phyloP scores from a whole-genome alignment of 2,329 filamentous ascomycete species.

The Diaporthe caulivora region DNA sequence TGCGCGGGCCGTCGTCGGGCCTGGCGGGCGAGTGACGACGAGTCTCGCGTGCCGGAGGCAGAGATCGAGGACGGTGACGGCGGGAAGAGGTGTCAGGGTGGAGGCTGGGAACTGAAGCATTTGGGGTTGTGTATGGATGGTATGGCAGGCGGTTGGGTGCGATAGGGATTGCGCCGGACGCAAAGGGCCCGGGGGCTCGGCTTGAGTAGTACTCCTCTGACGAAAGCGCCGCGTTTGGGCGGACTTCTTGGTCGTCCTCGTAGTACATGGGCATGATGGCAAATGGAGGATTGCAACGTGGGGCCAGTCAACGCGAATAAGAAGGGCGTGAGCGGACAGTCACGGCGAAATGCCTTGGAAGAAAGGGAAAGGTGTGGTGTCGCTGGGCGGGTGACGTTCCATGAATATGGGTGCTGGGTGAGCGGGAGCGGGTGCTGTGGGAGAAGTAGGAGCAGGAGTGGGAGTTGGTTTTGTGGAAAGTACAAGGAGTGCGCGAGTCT shows the following conservation, averaged over 20 bases:
- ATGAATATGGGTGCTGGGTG: too few relatives aligned
- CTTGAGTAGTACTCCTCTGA: slow-evolving; percentile 6
- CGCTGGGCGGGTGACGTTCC: neutral
- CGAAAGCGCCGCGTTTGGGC: neutral
- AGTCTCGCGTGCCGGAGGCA: slow-evolving; percentile 39
- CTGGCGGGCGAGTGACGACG: slow-evolving; percentile 43
- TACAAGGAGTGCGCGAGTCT: neutral
- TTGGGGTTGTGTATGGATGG: slow-evolving; percentile 40
- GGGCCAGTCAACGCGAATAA: neutral
- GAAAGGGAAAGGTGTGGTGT: too few relatives aligned
- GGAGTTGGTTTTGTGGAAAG: neutral
- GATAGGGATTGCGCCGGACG: slow-evolving; percentile 3
- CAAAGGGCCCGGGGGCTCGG: neutral
- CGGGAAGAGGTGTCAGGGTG: slow-evolving; percentile 24
- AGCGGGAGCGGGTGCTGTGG: too few relatives aligned
- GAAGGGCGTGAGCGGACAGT: neutral
- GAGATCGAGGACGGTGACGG: slow-evolving; percentile 39
- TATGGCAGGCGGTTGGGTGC: slow-evolving; percentile 43
- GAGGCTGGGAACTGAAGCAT: slow-evolving; percentile 27
- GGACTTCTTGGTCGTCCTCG: slow-evolving; percentile 1
- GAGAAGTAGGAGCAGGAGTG: too few relatives aligned
- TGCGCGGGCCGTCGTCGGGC: slow-evolving; percentile 41
- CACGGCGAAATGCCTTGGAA: neutral
- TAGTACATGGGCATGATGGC: slow-evolving; percentile 17
- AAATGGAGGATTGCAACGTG: neutral